Evolutionary conservation across 495 filamentous ascomycete species (phyloP).

Genomic region (Penicillium malachiteum): DNA sequence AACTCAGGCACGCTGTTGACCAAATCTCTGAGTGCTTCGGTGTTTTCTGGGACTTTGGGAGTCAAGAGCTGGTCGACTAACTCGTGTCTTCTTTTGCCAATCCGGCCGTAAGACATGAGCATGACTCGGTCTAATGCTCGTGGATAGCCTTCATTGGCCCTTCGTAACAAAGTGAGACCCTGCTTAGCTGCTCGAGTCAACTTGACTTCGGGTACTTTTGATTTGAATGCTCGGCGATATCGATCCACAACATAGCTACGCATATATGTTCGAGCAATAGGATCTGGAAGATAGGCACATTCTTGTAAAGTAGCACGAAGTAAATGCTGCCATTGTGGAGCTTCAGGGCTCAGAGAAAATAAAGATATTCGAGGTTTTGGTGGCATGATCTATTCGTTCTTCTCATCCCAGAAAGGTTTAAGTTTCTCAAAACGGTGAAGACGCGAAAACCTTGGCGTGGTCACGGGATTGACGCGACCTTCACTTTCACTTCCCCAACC

Average conservation of each 20-base stretch:
- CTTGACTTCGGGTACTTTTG: conserved; percentile 6
- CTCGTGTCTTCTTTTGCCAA: conserved; percentile 64
- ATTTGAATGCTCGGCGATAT: conserved; percentile 44
- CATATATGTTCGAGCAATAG: conserved; percentile 60
- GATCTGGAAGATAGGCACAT: conserved; percentile 79
- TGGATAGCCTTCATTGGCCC: conserved; percentile 65
- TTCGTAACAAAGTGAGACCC: conserved; percentile 40
- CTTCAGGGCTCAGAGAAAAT: neutral
- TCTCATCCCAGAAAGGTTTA: conserved; percentile 16
- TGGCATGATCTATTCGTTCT: conserved; percentile 1
- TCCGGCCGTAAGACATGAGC: conserved; percentile 68
- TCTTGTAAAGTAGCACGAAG: conserved; percentile 81
- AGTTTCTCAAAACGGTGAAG: conserved; percentile 24
- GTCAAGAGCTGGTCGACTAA: conserved; percentile 53
- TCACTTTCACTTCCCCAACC: conserved; percentile 18
- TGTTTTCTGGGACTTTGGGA: conserved; percentile 30
- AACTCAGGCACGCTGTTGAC: conserved; percentile 18
- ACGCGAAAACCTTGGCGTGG: conserved; percentile 31
- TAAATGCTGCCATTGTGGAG: conserved; percentile 55
- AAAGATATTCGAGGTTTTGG: conserved; percentile 8
- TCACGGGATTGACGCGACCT: conserved; percentile 39
- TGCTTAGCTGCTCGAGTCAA: conserved; percentile 26
- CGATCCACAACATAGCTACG: conserved; percentile 55
- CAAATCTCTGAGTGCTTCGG: conserved; percentile 20
- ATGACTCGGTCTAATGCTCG: conserved; percentile 64